Base-by-base conservation (phyloP, 306 rosid species). In the Canavalia gladiata region DNA sequence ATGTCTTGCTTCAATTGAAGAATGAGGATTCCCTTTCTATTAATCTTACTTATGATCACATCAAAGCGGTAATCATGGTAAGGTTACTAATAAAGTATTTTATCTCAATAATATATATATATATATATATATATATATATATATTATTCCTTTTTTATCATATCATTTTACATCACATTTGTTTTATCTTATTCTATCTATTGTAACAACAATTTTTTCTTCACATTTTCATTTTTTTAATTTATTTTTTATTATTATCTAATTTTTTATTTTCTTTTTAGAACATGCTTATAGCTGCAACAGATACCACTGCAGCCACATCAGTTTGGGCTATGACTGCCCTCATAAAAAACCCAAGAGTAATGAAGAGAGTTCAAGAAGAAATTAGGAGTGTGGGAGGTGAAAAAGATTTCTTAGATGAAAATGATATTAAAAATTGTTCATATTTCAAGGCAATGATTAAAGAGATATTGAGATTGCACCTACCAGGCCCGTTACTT, bases 391-490 rank as follows among this genome's bases (percentile, higher is more conserved):
- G 41, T 4, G 1, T 45, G 1, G 37, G 28, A 5, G 58, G 42
- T 1, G 2, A 28, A 2, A 66, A 28, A 47, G 64, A 51, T 9
- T 68, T 74, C 25, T 12, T 68, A 12, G 12, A 55, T 35, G 83
- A 72, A 63, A 70, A 72, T 2, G 76, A 78, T 8, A 47, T 78
- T 7, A 29, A 78, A 28, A 62, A 72, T 0, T 47, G 54, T 78
- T 0, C 45, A 0, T 83, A 83, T 72, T 18, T 78, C 0, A 78
- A 78, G 37, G 77, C 77, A 2, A 50, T 82, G 46, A 67, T 82
- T 6, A 82, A 82, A 66, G 84, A 78, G 72, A 67, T 82, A 13
- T 1, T 82, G 2, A 82, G 86, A 62, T 13, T 76, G 3, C 29
- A 69, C 31, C 8, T 11, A 30, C 51, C 74, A 30, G 13, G 0